These are phyloP conservation scores for Xeromyces bisporus DNA, from an alignment of 495 filamentous ascomycete genomes.

Conservation along the genomic window DNA sequence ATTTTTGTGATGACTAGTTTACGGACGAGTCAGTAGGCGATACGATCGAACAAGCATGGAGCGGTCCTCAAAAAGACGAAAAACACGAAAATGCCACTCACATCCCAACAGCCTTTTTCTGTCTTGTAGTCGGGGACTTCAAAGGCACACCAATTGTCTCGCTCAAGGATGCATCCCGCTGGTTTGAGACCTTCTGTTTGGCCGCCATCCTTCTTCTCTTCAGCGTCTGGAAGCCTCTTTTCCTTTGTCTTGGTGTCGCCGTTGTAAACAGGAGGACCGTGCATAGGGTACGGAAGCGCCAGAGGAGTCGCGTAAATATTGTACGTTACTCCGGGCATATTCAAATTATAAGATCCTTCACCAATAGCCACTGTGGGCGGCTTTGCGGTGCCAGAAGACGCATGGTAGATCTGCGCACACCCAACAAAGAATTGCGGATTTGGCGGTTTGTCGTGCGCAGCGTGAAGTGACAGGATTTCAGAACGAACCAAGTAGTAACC, in stretches of 20 bases:
- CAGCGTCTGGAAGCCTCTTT: neutral
- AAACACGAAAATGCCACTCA: slow-evolving; percentile 4
- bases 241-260: neutral
- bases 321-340: slow-evolving; percentile 38
- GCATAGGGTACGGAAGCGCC: slow-evolving; percentile 34
- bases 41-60: neutral
- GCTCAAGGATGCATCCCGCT: slow-evolving; percentile 37
- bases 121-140: slow-evolving; percentile 37
- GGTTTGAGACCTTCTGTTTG: slow-evolving; percentile 30
- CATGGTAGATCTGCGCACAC: slow-evolving; percentile 53
- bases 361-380: slow-evolving; percentile 38
- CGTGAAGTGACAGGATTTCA: slow-evolving; percentile 53
- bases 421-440: slow-evolving; percentile 52
- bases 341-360: slow-evolving; percentile 40
- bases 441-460: slow-evolving; percentile 30
- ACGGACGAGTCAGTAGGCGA: neutral
- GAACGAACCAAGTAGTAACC: slow-evolving; percentile 54
- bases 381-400: slow-evolving; percentile 24
- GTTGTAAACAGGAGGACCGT: slow-evolving; percentile 38
- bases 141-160: slow-evolving; percentile 55
- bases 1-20: slow-evolving; percentile 22
- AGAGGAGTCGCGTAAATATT: slow-evolving; percentile 38
- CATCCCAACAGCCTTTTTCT: slow-evolving; percentile 40
- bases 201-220: neutral
- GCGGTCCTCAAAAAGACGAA: neutral